These are phyloP conservation scores for Pilasporangium apinafurcum DNA, from an alignment of 352 stramenopile species.

Conservation along the genomic window DNA sequence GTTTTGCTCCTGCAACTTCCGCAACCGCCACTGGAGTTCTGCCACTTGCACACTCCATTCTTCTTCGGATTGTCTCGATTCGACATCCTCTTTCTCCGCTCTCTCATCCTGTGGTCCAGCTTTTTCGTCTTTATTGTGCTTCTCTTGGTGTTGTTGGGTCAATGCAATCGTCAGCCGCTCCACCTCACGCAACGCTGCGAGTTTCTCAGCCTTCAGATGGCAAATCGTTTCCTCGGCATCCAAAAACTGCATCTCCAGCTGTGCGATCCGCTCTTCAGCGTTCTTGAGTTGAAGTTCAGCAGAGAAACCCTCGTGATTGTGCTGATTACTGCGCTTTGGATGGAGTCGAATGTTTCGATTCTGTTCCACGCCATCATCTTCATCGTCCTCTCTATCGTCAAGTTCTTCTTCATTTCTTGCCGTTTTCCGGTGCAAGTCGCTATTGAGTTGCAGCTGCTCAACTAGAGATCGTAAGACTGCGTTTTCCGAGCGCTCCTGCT, in stretches of 20 bases:
- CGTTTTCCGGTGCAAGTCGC: too few relatives aligned
- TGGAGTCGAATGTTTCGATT: too few relatives aligned
- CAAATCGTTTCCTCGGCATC: conserved; percentile 68
- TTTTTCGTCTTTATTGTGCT: neutral
- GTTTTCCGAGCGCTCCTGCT: conserved; percentile 20
- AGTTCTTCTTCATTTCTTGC: too few relatives aligned
- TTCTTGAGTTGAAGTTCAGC: conserved; percentile 30
- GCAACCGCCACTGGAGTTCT: conserved; percentile 32
- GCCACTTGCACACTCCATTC: conserved; percentile 17
- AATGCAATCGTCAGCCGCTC: conserved; percentile 33
- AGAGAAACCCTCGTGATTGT: too few relatives aligned
- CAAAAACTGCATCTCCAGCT: conserved; percentile 48
- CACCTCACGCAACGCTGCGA: conserved; percentile 39
- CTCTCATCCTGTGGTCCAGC: neutral
- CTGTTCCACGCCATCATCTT: too few relatives aligned
- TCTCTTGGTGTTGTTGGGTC: neutral
- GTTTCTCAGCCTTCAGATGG: conserved; percentile 70
- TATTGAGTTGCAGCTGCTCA: conserved; percentile 14
- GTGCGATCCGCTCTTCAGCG: conserved; percentile 43
- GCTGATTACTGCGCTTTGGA: too few relatives aligned
- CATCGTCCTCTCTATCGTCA: too few relatives aligned
- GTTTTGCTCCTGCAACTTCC: conserved; percentile 22
- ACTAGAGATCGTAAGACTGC: conserved; percentile 16
- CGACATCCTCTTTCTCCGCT: neutral
- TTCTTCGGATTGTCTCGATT: neutral